phyloP scores from a whole-genome alignment of 768 basidiomycete species.

The Brasilioporus rufonigricans region DNA sequence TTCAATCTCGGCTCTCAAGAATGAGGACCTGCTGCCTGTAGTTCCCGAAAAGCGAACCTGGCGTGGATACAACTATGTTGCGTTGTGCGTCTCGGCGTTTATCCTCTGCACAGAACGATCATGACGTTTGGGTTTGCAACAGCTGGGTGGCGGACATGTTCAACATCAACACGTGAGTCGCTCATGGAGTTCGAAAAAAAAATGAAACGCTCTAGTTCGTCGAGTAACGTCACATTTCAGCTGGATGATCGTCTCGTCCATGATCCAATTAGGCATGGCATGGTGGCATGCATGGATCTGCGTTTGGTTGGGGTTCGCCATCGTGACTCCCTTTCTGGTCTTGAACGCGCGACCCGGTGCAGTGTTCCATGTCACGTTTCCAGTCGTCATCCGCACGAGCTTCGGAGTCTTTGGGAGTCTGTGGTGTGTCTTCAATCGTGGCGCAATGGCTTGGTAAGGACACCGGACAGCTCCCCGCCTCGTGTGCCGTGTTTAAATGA shows the following conservation, averaged over 20 bases:
- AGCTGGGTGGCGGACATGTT: conserved; percentile 83
- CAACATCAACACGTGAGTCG: conserved; percentile 69
- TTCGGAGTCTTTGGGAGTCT: conserved; percentile 77
- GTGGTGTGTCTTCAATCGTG: conserved; percentile 79
- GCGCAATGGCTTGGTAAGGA: conserved; percentile 65
- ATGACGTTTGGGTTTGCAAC: conserved; percentile 7
- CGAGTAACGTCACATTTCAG: conserved; percentile 31
- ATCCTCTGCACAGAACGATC: not conserved
- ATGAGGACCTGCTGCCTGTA: conserved; percentile 72
- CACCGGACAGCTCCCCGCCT: conserved; percentile 26
- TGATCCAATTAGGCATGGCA: conserved; percentile 68
- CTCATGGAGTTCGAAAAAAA: not conserved
- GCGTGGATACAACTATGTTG: conserved; percentile 61
- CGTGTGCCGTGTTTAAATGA: conserved; percentile 14
- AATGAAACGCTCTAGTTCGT: not conserved
- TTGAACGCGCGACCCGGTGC: conserved; percentile 79
- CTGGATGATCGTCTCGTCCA: conserved; percentile 77
- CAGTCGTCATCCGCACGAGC: conserved; percentile 70
- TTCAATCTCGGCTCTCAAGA: conserved; percentile 39
- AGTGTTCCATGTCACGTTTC: conserved; percentile 73
- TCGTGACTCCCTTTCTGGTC: conserved; percentile 69
- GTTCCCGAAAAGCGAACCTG: conserved; percentile 61
- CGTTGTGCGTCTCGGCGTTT: conserved; percentile 45
- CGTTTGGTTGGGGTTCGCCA: conserved; percentile 61
- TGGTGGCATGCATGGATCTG: conserved; percentile 90